Base-by-base conservation (phyloP, 352 stramenopile species). In the Thalassiosira livingstoniorum region DNA sequence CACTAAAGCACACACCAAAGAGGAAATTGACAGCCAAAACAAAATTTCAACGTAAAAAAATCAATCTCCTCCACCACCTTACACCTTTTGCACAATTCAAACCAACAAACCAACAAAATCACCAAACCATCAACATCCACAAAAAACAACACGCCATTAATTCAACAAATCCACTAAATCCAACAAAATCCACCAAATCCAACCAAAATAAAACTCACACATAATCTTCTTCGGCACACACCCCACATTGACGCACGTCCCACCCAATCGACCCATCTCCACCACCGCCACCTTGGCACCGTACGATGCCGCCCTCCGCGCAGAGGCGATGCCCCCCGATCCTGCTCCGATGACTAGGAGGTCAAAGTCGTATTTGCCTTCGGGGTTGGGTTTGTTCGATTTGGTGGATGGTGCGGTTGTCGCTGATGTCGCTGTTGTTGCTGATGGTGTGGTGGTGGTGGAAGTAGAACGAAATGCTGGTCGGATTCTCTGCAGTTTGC, bases 191-290 rank as follows among this genome's bases (percentile, higher is more conserved):
- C n/a, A n/a, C n/a, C n/a, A n/a, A n/a, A n/a, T n/a, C n/a, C 42
- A 51, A 10, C 18, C 42, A 51, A 58, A 58, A 29, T 5, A 27
- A 29, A 65, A 70, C 74, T 77, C 27, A 73, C 95, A 98, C 97
- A 99, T 99, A 66, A 99, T 91, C 90, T 99, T 99, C 91, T 99
- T 99, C 21, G 97, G 97, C 62, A 99, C 97, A 92, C 97, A 99
- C 73, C 97, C 75, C 95, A 98, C 98, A 91, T 99, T 99, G 60
- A 99, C 97, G 87, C 98, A 99, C 18, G 98, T 99, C 77, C 98
- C 98, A 73, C 91, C 89, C 54, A 87, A 87, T 7, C 94, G 90
- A 70, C 89, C 94, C 87, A 92, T 92, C 87, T 99, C 97, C 32
- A 99, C 91, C 13, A 99, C 85, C 7, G 97, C 96, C 21, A 99